Base-by-base conservation (phyloP, 2,329 filamentous ascomycete genomes). In the Nemania sp. region DNA sequence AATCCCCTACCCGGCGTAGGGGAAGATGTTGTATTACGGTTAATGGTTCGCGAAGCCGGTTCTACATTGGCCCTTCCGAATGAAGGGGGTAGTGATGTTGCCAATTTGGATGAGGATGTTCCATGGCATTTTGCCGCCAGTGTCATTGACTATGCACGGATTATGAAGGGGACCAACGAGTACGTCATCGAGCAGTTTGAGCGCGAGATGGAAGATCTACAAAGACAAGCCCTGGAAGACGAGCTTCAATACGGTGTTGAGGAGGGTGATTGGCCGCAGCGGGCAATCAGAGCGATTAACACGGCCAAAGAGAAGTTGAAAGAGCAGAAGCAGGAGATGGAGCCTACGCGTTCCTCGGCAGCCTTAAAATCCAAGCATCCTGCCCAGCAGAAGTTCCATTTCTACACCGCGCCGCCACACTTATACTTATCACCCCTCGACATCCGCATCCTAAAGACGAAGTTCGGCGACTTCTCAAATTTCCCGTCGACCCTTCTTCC, bases 61-160 rank as follows among this genome's bases (percentile, higher is more conserved):
- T 97, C 92, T 73, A 98, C 93, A 1, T 84, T 98, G 67, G 95
- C 95, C 2, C 85, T 99, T 72, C 96, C 96, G 11, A 88, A 92
- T 71, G 95, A 98, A 78, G 90, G 91, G 2, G 86, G 86, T 4
- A 89, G 89, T 2, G 92, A 96, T 72, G 85, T 88, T 2, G 83
- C 93, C 29, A 86, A 87, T 32, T 86, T 88, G 22, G 88, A 88
- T 8, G 90, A 95, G 58, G 92, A 94, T 75, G 89, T 98, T 41
- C 96, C 96, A 0, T 99, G 96, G 96, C 93, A 97, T 79, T 94
- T 96, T 80, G 93, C 93, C 5, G 94, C 93, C 10, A 97, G 97
- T 75, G 94, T 97, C 41, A 87, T 97, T 77, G 96, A 99, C 78
- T 99, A 98, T 79, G 93, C 94, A 18, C 89, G 94, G 45, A 91